Percentiles rank a stretch among this genome's conserved stretches.
phyloP scores from a whole-genome alignment of 2,329 filamentous ascomycete genomes.

The Didymella lethalis region DNA sequence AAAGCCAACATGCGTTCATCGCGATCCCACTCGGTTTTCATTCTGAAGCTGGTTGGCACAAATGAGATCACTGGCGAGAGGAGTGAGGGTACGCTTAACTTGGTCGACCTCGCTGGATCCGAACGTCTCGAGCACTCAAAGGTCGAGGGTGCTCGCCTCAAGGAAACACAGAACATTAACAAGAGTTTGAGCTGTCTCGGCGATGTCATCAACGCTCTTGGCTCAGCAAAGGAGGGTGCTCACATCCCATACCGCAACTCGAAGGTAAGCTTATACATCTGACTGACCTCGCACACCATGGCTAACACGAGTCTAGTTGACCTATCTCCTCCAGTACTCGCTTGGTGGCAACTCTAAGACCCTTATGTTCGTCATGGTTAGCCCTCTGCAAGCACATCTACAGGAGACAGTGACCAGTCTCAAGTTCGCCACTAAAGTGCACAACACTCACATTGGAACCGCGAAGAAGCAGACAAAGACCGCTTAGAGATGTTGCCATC shows the following conservation, averaged over 20 bases:
- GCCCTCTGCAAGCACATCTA: conserved; percentile 86
- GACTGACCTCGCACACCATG: no score
- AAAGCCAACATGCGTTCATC: conserved; percentile 96
- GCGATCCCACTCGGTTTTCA: conserved; percentile 95
- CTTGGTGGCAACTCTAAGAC: conserved; percentile 96
- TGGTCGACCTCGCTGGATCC: conserved; percentile 93
- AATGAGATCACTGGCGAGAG: conserved; percentile 81
- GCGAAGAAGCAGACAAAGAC: conserved; percentile 77
- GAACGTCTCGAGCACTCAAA: conserved; percentile 89
- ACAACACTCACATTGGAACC: conserved; percentile 91
- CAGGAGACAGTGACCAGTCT: conserved; percentile 93
- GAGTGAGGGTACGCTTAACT: conserved; percentile 91
- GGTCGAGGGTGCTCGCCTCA: conserved; percentile 84
- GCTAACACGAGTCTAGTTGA: conserved; percentile 64
- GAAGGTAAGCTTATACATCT: conserved; percentile 65
- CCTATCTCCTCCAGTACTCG: conserved; percentile 92
- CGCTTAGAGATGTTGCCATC: conserved; percentile 7
- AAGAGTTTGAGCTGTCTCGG: conserved; percentile 90
- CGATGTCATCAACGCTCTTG: conserved; percentile 94
- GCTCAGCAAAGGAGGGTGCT: conserved; percentile 75
- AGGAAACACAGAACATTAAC: conserved; percentile 98
- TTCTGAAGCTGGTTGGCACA: conserved; percentile 72
- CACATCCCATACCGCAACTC: conserved; percentile 96
- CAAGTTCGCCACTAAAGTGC: conserved; percentile 93
- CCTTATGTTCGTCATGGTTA: conserved; percentile 99